phyloP scores from a whole-genome alignment of 345 rosid species.

The Lepidium africanum region DNA sequence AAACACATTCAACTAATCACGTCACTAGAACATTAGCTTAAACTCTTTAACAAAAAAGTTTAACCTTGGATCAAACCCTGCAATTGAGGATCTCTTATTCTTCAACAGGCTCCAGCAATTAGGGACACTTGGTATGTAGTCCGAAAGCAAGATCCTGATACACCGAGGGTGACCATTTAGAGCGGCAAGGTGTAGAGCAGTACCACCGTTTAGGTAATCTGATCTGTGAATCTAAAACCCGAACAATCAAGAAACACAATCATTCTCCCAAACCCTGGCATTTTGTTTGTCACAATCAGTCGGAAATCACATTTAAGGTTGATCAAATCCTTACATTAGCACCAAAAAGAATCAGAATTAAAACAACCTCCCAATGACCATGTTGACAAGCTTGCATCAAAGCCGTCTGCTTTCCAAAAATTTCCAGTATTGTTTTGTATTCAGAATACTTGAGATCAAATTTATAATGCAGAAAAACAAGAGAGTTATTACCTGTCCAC shows the following conservation, averaged over 20 bases:
- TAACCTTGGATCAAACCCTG: slow-evolving; percentile 55
- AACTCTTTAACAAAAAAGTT: neutral
- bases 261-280: neutral
- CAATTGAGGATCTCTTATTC: slow-evolving; percentile 30
- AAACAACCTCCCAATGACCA: slow-evolving; percentile 99
- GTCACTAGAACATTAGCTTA: neutral
- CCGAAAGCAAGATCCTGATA: slow-evolving; percentile 82
- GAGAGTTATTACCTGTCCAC: slow-evolving; percentile 71
- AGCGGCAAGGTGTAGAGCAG: slow-evolving; percentile 92
- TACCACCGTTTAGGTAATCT: slow-evolving; percentile 92
- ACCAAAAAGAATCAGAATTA: slow-evolving; percentile 72
- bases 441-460: neutral
- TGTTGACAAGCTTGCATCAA: slow-evolving; percentile 99
- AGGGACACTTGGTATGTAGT: slow-evolving; percentile 68
- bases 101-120: slow-evolving; percentile 45
- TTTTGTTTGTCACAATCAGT: neutral
- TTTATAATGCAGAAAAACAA: neutral
- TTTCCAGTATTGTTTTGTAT: neutral
- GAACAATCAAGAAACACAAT: neutral
- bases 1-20: neutral
- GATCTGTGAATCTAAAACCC: slow-evolving; percentile 68
- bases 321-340: slow-evolving; percentile 62
- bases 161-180: slow-evolving; percentile 85
- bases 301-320: neutral
- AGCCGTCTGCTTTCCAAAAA: slow-evolving; percentile 61